Conservation (phyloP, 768 basidiomycete species). For the Boletus edulis region DNA sequence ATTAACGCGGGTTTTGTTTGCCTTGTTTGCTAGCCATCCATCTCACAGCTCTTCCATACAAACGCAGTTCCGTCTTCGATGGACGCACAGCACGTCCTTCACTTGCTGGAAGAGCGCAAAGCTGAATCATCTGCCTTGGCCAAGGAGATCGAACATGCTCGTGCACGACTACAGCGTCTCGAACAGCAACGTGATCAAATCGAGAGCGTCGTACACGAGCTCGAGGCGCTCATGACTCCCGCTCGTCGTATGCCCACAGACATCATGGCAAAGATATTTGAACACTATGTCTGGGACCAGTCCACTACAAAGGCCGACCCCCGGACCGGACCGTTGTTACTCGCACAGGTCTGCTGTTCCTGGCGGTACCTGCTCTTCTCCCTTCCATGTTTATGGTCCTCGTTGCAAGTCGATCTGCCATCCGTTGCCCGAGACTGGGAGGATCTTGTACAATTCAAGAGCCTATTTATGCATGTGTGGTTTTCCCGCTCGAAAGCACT, state of each 20-base stretch:
- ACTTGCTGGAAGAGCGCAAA: slow-evolving; percentile 18
- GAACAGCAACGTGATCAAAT: slow-evolving; percentile 14
- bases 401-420: slow-evolving; percentile 25
- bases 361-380: slow-evolving; percentile 31
- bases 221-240: slow-evolving; percentile 28
- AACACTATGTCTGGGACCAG: slow-evolving; percentile 18
- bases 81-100: slow-evolving; percentile 17
- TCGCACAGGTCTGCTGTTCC: slow-evolving; percentile 30
- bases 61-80: slow-evolving; percentile 26
- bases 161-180: slow-evolving; percentile 18
- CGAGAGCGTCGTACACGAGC: slow-evolving; percentile 18
- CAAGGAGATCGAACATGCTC: slow-evolving; percentile 20
- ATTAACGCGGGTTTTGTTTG: background rate
- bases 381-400: slow-evolving; percentile 26
- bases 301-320: slow-evolving; percentile 10
- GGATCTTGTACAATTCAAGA: slow-evolving; percentile 23
- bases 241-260: slow-evolving; percentile 32
- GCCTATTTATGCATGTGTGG: slow-evolving; percentile 29
- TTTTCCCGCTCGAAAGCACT: slow-evolving; percentile 30
- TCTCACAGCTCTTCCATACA: slow-evolving; percentile 27
- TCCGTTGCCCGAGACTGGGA: slow-evolving; percentile 21
- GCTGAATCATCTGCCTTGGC: slow-evolving; percentile 10
- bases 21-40: slow-evolving; percentile 17
- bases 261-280: slow-evolving; percentile 28
- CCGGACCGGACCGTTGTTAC: slow-evolving; percentile 20